These are phyloP conservation scores for Stygiomarasmius scandens DNA, from an alignment of 1,284 basidiomycete genomes.

Conservation along the genomic window DNA sequence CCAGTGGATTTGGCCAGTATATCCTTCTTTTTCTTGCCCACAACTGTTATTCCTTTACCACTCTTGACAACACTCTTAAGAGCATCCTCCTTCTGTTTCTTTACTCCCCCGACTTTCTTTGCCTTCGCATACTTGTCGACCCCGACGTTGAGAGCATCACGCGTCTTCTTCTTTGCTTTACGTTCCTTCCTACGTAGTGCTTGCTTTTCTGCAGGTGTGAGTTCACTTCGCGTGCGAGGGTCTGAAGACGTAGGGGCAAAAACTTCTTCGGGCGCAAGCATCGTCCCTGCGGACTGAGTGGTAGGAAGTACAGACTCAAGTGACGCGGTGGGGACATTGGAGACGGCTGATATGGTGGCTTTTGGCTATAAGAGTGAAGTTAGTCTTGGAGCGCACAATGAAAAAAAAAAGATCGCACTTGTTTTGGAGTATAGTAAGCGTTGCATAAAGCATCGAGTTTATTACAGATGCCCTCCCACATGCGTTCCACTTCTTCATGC, in stretches of 20 bases:
- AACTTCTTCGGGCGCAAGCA: conserved; percentile 95
- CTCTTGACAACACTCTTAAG: conserved; percentile 79
- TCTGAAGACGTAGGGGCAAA: conserved; percentile 63
- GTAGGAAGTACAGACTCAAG: conserved; percentile 93
- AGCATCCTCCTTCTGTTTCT: conserved; percentile 83
- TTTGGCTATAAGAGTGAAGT: conserved; percentile 69
- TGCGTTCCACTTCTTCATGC: conserved; percentile 81
- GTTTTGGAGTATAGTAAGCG: conserved; percentile 94
- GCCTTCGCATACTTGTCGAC: conserved; percentile 66
- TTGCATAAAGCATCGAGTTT: conserved; percentile 96
- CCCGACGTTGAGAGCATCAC: conserved; percentile 69
- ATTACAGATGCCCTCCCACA: conserved; percentile 86
- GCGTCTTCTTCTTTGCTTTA: conserved; percentile 74
- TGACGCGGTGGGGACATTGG: conserved; percentile 83
- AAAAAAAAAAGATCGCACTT: conserved; percentile 52
- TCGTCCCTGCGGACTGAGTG: conserved; percentile 71
- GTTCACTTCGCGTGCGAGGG: conserved; percentile 72
- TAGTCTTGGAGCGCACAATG: conserved; percentile 10
- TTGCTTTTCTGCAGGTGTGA: conserved; percentile 87
- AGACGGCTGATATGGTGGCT: conserved; percentile 83
- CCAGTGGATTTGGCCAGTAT: conserved; percentile 33
- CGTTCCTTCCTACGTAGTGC: conserved; percentile 71
- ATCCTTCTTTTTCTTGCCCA: conserved; percentile 69
- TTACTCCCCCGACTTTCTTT: conserved; percentile 52
- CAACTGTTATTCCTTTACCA: conserved; percentile 85